phyloP scores from a whole-genome alignment of 2,329 filamentous ascomycete species.

The Arthrobotrys megalospora region DNA sequence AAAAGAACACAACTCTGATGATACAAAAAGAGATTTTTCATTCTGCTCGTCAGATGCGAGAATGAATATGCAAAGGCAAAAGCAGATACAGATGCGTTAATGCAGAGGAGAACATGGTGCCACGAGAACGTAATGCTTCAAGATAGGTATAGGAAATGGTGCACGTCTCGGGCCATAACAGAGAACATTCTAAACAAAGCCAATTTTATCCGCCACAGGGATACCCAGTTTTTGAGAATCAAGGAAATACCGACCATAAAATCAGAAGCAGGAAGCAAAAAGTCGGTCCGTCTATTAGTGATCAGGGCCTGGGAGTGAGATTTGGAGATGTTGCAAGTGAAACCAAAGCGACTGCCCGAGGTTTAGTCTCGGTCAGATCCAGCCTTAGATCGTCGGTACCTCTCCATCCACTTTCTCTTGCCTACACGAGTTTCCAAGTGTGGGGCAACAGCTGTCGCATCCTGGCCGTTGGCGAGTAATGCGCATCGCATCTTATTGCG shows the following conservation, averaged over 20 bases:
- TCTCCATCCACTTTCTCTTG: constrained; percentile 81
- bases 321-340: constrained; percentile 11
- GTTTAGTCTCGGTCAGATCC: constrained; percentile 45
- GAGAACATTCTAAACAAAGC: constrained; percentile 45
- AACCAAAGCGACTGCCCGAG: constrained; percentile 11
- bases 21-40: constrained; percentile 52
- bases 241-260: constrained; percentile 52
- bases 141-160: constrained; percentile 37
- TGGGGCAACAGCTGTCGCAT: constrained; percentile 80
- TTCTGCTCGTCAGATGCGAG: constrained; percentile 44
- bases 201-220: constrained; percentile 61
- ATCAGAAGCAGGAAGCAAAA: constrained; percentile 31
- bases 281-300: constrained; percentile 45
- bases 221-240: constrained; percentile 53
- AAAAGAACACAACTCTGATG: constrained; percentile 56
- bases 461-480: constrained; percentile 83
- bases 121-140: constrained; percentile 23
- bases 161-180: constrained; percentile 43
- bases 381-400: constrained; percentile 68
- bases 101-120: constrained; percentile 35
- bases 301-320: constrained; percentile 17
- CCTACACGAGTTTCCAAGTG: constrained; percentile 92
- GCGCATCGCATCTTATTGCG: constrained; percentile 89
- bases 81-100: constrained; percentile 41
- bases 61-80: constrained; percentile 53